Percentiles rank a stretch among this genome's conserved stretches.
These are phyloP conservation scores for Sonneratia caseolaris DNA, from an alignment of 345 rosid species.

Conservation along the genomic window DNA sequence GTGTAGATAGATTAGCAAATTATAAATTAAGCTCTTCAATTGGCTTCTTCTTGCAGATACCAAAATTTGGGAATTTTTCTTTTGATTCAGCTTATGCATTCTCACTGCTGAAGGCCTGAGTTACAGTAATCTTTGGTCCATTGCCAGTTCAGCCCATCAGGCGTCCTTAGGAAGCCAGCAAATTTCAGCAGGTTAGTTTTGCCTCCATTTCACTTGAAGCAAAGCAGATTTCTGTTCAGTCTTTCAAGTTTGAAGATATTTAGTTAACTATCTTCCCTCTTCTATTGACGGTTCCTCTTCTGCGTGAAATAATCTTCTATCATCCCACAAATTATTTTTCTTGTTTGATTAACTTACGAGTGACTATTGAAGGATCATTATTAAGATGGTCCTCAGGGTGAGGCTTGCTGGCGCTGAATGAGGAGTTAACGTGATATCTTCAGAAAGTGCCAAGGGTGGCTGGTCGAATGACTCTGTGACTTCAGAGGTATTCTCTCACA, in stretches of 20 bases:
- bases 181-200: conserved; percentile 42
- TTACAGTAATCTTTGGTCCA: conserved; percentile 72
- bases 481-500: conserved; percentile 44
- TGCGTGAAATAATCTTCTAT: background rate
- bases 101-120: conserved; percentile 84
- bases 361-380: background rate
- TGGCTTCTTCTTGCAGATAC: conserved; percentile 43
- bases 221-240: background rate
- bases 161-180: conserved; percentile 51
- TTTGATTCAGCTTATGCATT: conserved; percentile 80
- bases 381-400: conserved; percentile 30
- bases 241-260: background rate
- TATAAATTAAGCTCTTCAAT: conserved; percentile 14
- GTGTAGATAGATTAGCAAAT: background rate
- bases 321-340: background rate
- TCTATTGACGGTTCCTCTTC: background rate
- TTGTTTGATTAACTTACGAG: background rate
- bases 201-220: background rate
- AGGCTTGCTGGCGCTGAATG: conserved; percentile 80
- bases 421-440: conserved; percentile 55
- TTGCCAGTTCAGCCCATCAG: conserved; percentile 69
- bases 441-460: conserved; percentile 48
- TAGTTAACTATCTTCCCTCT: background rate
- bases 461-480: conserved; percentile 47
- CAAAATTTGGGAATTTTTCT: conserved; percentile 89